Evolutionary conservation across 306 rosid species (phyloP).

Genomic region (Trifolium dubium): DNA sequence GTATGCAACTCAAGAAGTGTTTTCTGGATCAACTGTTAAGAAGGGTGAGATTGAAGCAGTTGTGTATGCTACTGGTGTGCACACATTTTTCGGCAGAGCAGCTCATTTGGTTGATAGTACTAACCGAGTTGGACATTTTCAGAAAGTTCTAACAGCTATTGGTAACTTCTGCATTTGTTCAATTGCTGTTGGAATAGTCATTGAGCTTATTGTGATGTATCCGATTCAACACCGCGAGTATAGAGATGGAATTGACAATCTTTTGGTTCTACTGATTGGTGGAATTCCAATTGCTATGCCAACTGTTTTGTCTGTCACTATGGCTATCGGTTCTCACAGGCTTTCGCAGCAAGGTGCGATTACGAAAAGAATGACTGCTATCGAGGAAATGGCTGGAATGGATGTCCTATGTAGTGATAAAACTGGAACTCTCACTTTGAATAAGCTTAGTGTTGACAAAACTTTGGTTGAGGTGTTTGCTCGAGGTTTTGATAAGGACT

Average conservation of each 20-base stretch:
- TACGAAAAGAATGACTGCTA: slow-evolving; percentile 94
- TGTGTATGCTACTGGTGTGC: slow-evolving; percentile 93
- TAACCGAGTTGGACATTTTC: slow-evolving; percentile 98
- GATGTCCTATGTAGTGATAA: slow-evolving; percentile 96
- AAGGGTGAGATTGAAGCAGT: slow-evolving; percentile 96
- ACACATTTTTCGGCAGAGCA: slow-evolving; percentile 94
- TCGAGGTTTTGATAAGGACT: slow-evolving; percentile 79
- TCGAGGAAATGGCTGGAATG: slow-evolving; percentile 99
- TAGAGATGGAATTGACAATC: slow-evolving; percentile 88
- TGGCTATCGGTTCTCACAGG: slow-evolving; percentile 98
- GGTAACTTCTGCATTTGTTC: slow-evolving; percentile 96
- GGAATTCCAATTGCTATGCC: slow-evolving; percentile 99
- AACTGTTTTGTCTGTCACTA: slow-evolving; percentile 92
- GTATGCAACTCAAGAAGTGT: slow-evolving; percentile 78
- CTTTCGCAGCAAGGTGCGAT: slow-evolving; percentile 97
- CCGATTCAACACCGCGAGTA: slow-evolving; percentile 81
- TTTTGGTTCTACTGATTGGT: slow-evolving; percentile 88
- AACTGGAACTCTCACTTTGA: slow-evolving; percentile 90
- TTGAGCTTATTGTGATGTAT: slow-evolving; percentile 86
- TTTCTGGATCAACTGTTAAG: slow-evolving; percentile 90
- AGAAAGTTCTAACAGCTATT: slow-evolving; percentile 91
- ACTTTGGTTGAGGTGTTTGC: slow-evolving; percentile 81
- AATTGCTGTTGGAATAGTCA: slow-evolving; percentile 67
- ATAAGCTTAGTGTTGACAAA: slow-evolving; percentile 80
- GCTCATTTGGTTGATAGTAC: slow-evolving; percentile 95